phyloP scores from a whole-genome alignment of 345 rosid genomes.

The Lepidium sativum region DNA sequence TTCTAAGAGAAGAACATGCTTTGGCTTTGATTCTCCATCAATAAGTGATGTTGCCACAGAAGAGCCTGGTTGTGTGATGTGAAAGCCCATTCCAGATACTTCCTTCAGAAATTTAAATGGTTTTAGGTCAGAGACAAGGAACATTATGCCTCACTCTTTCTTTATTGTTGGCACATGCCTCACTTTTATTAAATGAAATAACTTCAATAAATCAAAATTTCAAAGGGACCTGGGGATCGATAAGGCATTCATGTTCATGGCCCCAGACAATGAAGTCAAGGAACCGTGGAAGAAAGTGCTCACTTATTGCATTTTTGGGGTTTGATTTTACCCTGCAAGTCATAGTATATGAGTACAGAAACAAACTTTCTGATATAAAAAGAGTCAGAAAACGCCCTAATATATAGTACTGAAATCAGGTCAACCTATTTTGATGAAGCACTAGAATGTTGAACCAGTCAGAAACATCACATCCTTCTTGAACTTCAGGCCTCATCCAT shows the following conservation, averaged over 20 bases:
- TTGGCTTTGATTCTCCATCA: slow-evolving; percentile 70
- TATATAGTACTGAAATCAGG: not conserved
- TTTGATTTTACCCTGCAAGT: slow-evolving; percentile 78
- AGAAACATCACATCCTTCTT: slow-evolving; percentile 69
- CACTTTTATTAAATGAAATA: not conserved
- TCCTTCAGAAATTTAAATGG: slow-evolving; percentile 55
- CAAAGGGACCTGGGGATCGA: slow-evolving; percentile 78
- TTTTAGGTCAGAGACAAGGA: slow-evolving; percentile 25
- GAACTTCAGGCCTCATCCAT: slow-evolving; percentile 99
- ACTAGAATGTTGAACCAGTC: slow-evolving; percentile 98
- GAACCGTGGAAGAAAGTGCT: slow-evolving; percentile 93
- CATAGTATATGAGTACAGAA: slow-evolving; percentile 8
- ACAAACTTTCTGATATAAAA: not conserved
- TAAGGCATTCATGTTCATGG: slow-evolving; percentile 93
- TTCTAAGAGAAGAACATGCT: slow-evolving; percentile 94
- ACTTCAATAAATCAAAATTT: not conserved
- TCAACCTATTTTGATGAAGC: slow-evolving; percentile 97
- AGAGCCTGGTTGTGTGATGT: slow-evolving; percentile 95
- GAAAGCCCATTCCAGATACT: slow-evolving; percentile 98
- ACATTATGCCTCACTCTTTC: not conserved
- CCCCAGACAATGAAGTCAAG: slow-evolving; percentile 97
- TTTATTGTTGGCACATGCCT: no score
- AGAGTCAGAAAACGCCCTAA: not conserved
- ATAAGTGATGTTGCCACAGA: not conserved
- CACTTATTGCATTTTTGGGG: slow-evolving; percentile 96